A percentile compares a stretch with the other conserved stretches of the same genome.
These are phyloP conservation scores for Ophiostoma sp. DNA, from an alignment of 2,329 filamentous ascomycete species.

Conservation along the genomic window DNA sequence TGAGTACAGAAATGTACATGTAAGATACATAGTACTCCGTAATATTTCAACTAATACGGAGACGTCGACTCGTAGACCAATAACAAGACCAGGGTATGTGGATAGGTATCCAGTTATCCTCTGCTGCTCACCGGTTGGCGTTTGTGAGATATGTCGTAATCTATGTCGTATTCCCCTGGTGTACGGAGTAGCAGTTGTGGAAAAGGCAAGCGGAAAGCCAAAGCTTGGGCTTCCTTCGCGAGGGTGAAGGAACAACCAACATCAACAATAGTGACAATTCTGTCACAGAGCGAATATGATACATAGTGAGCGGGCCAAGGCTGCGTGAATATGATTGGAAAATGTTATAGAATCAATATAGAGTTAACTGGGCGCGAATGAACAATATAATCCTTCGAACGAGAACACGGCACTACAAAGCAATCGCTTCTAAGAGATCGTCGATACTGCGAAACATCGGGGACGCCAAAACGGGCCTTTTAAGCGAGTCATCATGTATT, in stretches of 20 bases:
- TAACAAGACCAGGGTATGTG: not conserved
- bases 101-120: not conserved
- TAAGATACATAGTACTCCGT: no score
- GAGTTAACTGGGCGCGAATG: no score
- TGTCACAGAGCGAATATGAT: not conserved
- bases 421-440: not conserved
- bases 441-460: not conserved
- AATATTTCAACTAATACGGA: not conserved
- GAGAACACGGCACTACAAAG: not conserved
- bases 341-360: not conserved
- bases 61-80: not conserved
- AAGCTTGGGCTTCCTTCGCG: not conserved
- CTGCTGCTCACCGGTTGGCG: constrained; percentile 10
- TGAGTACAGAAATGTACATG: no score
- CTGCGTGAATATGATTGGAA: not conserved
- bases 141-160: constrained; percentile 3
- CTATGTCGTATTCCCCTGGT: not conserved
- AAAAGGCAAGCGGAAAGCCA: not conserved
- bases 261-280: not conserved
- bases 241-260: not conserved
- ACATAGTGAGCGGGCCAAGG: not conserved
- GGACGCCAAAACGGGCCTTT: not conserved
- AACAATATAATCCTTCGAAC: not conserved
- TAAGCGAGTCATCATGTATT: not conserved
- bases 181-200: constrained; percentile 3